Base-by-base conservation (phyloP, 129 eudicot genomes). In the Pseudognaphalium luteoalbum region DNA sequence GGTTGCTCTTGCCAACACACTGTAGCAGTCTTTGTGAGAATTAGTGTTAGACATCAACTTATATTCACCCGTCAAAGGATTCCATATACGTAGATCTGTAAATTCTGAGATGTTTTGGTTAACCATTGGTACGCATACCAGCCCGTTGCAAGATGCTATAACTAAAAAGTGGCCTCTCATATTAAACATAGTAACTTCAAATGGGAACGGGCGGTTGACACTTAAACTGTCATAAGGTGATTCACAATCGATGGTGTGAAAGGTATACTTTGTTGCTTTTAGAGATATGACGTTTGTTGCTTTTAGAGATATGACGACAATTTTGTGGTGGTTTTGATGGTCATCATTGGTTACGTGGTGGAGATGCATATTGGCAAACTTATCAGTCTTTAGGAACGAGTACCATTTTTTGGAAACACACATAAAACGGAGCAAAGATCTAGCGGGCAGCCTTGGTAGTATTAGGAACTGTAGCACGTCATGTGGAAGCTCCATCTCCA, bases 361-460 rank as follows among this genome's bases (percentile, higher is more conserved):
- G 29, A 29, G 70, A 32, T 62, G 47, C 44, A 10, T 15, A 3
- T 29, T 8, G 44, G 70, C 61, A 15, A 74, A 28, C 15, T 33
- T 71, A 16, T 19, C 29, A 16, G 75, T 51, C 6, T 11, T 41
- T 42, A 74, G 12, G 78, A 62, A 8, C 6, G 71, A 75, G 14
- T 42, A 25, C 63, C 71, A 75, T 41, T 29, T 30, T 16, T 47
- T 75, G 63, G 50, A 75, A 63, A 75, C 79, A 17, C 28, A 63
- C 50, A 5, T 47, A 20, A 62, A 44, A 63, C 63, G 51, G 44
- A 16, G 12, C 63, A 29, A 0, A 20, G 44, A 62, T n/a, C n/a
- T 65, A 22, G 59, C 60, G 30, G 71, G 71, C n/a, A 75, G 51
- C 51, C 78, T 63, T 75, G 71, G 62, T 62, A 75, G 44, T 74